Base-by-base conservation (phyloP, 371 early-diverging fungal species). In the Rhizomucor pusillus region DNA sequence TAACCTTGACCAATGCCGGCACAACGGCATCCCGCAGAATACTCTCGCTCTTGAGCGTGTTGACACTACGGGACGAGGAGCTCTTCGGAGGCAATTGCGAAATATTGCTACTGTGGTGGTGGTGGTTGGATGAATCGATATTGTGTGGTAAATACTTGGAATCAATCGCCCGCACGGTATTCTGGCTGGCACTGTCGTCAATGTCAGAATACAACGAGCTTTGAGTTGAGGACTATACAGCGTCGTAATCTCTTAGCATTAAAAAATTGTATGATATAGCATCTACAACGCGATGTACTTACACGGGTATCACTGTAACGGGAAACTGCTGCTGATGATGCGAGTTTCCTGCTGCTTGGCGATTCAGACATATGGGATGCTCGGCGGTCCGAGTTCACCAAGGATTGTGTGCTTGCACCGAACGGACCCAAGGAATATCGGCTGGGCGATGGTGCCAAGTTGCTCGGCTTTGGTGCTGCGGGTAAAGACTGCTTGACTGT, bases 401-500 rank as follows among this genome's bases (percentile, higher is more conserved):
- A 47, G 37, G 63, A 47, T 37, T 57, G 39, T 55, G 47, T 55
- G 33, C 55, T 55, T 34, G 47, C 48, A 19, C 24, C 48, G 29
- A 36, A 55, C 43, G 44, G 54, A 36, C 52, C 59, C 12, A 63
- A 47, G 22, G 66, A 73, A 33, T 64, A 67, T 50, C 66, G 71
- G 35, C 64, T 72, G 7, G 61, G 41, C 50, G 62, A 55, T 45
- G 59, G 60, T 19, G 43, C n/a, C 11, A 63, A 47, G 41, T 57
- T 47, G 19, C 62, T 25, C 20, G 61, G 64, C 35, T 67, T 72
- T 35, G 63, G 54, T 23, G 48, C 57, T 14, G 63, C 60, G 1
- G 62, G 56, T 7, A 69, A 59, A 23, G 75, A 57, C 49, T 63
- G 69, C 23, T 75, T 72, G 25, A 86, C 79, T 3, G 86, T 86